Conservation (phyloP, 164 flowering plant species). For the Chloranthus sessilifolius region DNA sequence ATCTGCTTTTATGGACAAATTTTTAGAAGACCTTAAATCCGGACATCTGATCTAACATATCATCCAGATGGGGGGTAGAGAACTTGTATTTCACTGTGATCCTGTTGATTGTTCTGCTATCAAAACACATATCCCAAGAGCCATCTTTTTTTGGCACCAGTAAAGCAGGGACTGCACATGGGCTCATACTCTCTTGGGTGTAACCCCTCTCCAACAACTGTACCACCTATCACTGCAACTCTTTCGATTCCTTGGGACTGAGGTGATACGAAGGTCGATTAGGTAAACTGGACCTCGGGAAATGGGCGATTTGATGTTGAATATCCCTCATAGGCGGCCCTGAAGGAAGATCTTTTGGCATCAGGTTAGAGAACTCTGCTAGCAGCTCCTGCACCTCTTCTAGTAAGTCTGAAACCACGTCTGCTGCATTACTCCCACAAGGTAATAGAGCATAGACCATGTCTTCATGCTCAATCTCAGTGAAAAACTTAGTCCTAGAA, state of each 20-base stretch:
- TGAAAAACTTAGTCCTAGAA: too few relatives aligned
- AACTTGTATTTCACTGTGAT: background rate
- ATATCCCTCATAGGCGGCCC: constrained; percentile 1
- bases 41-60: background rate
- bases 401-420: background rate
- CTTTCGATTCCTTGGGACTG: constrained; percentile 2
- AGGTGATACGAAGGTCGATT: background rate
- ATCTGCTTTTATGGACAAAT: background rate
- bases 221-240: background rate
- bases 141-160: too few relatives aligned
- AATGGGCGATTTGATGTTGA: background rate
- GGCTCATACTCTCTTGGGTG: background rate
- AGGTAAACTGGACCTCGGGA: constrained; percentile 2
- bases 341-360: background rate
- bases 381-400: background rate
- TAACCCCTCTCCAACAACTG: too few relatives aligned
- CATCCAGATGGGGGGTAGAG: background rate
- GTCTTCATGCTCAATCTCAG: too few relatives aligned
- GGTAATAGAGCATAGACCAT: too few relatives aligned
- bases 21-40: constrained; percentile 5
- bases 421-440: too few relatives aligned
- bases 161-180: too few relatives aligned
- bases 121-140: background rate
- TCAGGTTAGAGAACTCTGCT: background rate
- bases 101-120: background rate